Conservation (phyloP, 805 yeast genomes). For the Pichia gijzeniarum region DNA sequence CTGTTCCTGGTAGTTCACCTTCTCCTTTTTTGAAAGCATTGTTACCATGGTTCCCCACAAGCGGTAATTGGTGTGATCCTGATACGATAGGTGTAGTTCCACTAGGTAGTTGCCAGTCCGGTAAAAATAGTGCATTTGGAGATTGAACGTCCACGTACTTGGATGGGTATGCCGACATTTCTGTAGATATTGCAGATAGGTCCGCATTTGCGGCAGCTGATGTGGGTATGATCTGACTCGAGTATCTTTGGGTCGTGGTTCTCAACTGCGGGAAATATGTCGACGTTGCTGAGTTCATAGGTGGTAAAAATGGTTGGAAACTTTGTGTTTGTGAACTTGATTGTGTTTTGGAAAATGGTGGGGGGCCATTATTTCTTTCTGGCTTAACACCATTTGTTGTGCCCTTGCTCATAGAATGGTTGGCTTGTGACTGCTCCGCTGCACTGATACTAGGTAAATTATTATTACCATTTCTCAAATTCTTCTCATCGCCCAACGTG, state of each 20-base stretch:
- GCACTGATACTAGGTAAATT: background rate
- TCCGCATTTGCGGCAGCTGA: background rate
- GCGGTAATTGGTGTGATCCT: conserved; percentile 21
- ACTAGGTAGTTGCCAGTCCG: conserved; percentile 46
- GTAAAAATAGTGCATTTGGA: conserved; percentile 68
- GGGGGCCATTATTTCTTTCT: no score
- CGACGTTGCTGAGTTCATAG: conserved; percentile 16
- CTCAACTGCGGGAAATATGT: conserved; percentile 10
- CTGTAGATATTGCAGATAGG: conserved; percentile 4
- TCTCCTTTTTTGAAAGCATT: no score
- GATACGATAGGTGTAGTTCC: conserved; percentile 37
- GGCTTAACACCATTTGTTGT: no score
- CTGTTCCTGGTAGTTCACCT: no score
- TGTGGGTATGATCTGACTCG: conserved; percentile 1
- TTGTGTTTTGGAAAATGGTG: background rate
- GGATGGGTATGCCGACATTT: conserved; percentile 53
- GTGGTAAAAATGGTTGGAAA: conserved; percentile 20
- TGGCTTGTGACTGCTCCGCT: no score
- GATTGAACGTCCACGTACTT: conserved; percentile 75
- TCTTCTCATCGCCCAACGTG: background rate
- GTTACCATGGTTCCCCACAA: conserved; percentile 2
- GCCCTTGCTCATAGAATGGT: no score
- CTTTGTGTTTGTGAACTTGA: background rate
- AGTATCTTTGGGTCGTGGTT: conserved; percentile 1
- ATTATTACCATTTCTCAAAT: background rate